Conservation (phyloP, 148 eudicot species). For the Vaccinium myrtillus region DNA sequence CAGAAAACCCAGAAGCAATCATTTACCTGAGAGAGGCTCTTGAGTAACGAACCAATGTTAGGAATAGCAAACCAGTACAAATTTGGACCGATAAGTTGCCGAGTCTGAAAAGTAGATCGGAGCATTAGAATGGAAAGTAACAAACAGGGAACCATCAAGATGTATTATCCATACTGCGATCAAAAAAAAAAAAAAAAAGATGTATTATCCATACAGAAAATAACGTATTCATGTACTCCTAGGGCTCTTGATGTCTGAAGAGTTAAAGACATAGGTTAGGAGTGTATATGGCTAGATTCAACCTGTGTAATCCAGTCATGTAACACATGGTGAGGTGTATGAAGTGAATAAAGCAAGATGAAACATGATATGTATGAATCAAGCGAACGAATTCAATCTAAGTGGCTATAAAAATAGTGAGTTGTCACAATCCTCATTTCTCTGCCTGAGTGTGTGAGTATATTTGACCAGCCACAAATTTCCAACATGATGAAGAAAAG, state of each 20-base stretch:
- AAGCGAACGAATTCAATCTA: not conserved
- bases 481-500: not conserved
- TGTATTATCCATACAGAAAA: not conserved
- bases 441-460: not conserved
- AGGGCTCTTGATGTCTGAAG: not conserved
- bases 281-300: not conserved
- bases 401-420: not conserved
- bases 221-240: not conserved
- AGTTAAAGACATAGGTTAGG: not conserved
- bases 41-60: conserved; percentile 76
- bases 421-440: not conserved
- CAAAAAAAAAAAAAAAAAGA: not conserved
- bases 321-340: not conserved
- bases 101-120: conserved; percentile 49
- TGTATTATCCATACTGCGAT: not conserved
- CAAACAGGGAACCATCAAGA: not conserved
- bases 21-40: conserved; percentile 86
- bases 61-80: conserved; percentile 98
- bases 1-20: conserved; percentile 2
- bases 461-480: not conserved
- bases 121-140: conserved; percentile 7
- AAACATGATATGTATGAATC: not conserved
- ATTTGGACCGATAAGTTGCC: conserved; percentile 86
- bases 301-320: not conserved
- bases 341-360: not conserved